Percentiles rank a stretch among this genome's conserved stretches.
Conservation (phyloP, 2,329 filamentous ascomycete species). For the Chaetomium sp. region DNA sequence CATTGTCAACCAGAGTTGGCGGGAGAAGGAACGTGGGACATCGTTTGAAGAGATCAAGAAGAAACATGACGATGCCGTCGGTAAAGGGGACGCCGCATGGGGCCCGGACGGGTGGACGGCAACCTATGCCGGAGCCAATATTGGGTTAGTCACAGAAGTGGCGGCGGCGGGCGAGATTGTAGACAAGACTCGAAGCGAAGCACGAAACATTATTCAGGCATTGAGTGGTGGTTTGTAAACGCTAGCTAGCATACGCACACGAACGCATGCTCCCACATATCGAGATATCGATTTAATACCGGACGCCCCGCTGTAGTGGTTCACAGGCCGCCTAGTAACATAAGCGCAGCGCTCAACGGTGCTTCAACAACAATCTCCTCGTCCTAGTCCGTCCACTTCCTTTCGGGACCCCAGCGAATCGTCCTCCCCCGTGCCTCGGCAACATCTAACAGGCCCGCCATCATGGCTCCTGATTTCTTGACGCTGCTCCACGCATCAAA, state of each 20-base stretch:
- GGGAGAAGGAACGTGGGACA: constrained; percentile 30
- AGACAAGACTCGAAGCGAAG: constrained; percentile 26
- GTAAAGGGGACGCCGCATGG: constrained; percentile 39
- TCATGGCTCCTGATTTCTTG: constrained; percentile 57
- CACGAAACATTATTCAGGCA: constrained; percentile 18
- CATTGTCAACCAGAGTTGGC: constrained; percentile 34
- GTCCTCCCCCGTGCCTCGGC: constrained; percentile 41
- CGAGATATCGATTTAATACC: neutral
- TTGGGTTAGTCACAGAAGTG: constrained; percentile 39
- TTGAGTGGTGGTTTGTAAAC: constrained; percentile 7
- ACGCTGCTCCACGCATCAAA: constrained; percentile 66
- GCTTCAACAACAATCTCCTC: constrained; percentile 30
- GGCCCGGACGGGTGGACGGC: constrained; percentile 42
- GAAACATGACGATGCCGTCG: constrained; percentile 35
- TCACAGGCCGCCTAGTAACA: neutral
- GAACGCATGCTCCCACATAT: neutral
- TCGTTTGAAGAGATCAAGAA: constrained; percentile 40
- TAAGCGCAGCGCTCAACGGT: neutral
- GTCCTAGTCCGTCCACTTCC: constrained; percentile 56
- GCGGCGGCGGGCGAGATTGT: constrained; percentile 36
- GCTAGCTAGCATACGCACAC: neutral
- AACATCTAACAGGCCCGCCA: constrained; percentile 52
- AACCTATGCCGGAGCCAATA: constrained; percentile 42
- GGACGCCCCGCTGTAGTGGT: neutral
- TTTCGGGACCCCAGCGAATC: constrained; percentile 61